Conservation (phyloP, 2,329 filamentous ascomycete species). For the Scytalidium sp. region DNA sequence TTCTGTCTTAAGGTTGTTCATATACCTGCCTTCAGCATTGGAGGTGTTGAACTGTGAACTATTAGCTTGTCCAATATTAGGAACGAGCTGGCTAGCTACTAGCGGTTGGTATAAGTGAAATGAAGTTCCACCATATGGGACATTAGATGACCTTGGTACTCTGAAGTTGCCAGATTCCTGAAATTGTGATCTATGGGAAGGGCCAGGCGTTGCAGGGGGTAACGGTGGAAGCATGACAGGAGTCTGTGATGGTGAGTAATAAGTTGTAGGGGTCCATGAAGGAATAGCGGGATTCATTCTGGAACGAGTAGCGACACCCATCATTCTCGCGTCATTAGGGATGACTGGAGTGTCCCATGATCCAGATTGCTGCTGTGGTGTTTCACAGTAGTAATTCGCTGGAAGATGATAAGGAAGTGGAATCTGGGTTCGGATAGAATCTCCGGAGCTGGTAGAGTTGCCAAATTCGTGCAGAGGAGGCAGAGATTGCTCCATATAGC, state of each 20-base stretch:
- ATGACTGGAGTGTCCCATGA: conserved; percentile 9
- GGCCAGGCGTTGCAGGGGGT: not conserved
- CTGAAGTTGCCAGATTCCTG: not conserved
- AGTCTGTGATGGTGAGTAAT: not conserved
- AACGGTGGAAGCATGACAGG: not conserved
- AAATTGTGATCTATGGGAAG: not conserved
- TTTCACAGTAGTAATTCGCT: not conserved
- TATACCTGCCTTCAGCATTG: not conserved
- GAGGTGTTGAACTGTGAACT: not conserved
- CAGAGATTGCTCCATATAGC: not conserved
- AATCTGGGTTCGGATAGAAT: conserved; percentile 21
- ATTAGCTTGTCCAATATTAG: not conserved
- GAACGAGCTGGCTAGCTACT: not conserved
- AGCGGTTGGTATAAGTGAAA: not conserved
- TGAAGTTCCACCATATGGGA: not conserved
- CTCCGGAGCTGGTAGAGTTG: conserved; percentile 14
- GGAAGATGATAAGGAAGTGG: conserved; percentile 18
- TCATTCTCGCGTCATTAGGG: not conserved
- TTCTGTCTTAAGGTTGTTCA: not conserved
- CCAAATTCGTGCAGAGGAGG: not conserved
- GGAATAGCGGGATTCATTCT: conserved; percentile 4
- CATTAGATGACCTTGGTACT: not conserved
- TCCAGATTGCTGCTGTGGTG: conserved; percentile 2
- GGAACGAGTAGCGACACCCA: not conserved
- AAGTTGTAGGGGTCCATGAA: conserved; percentile 4